Percentiles rank a stretch among this genome's conserved stretches.
Evolutionary conservation across 2,329 filamentous ascomycete species (phyloP).

Genomic region (Beauveria rudraprayagi): DNA sequence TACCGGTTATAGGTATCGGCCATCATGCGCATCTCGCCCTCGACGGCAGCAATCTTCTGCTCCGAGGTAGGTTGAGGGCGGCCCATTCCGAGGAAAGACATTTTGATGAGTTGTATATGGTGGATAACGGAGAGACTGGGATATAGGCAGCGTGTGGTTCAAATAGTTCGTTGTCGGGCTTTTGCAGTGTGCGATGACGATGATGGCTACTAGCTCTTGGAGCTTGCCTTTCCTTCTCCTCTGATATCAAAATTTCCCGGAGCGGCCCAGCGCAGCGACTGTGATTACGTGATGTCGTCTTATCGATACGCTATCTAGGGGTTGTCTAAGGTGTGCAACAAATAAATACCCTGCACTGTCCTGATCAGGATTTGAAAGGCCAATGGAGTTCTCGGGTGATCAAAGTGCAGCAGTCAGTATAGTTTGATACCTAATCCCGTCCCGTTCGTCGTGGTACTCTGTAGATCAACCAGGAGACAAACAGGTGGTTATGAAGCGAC

Average conservation of each 20-base stretch:
- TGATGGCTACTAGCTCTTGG: not conserved
- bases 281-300: conserved; percentile 9
- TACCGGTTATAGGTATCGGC: conserved; percentile 98
- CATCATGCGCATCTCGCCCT: conserved; percentile 95
- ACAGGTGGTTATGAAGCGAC: not conserved
- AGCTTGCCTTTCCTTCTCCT: conserved; percentile 6
- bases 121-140: not conserved
- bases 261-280: not conserved
- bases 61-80: conserved; percentile 81
- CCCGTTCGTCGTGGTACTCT: too few species aligned
- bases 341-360: not conserved
- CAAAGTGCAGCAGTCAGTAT: too few species aligned
- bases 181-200: not conserved
- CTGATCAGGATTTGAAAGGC: too few species aligned
- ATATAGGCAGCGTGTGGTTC: not conserved
- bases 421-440: too few species aligned
- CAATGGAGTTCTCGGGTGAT: too few species aligned
- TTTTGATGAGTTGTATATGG: conserved; percentile 17
- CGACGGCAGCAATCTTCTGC: conserved; percentile 94
- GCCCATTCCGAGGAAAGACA: conserved; percentile 42
- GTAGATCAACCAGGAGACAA: not conserved
- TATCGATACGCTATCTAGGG: conserved; percentile 5
- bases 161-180: not conserved
- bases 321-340: not conserved
- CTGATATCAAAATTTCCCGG: conserved; percentile 8